phyloP scores from a whole-genome alignment of 495 filamentous ascomycete genomes.

The Articulospora tetracladia region DNA sequence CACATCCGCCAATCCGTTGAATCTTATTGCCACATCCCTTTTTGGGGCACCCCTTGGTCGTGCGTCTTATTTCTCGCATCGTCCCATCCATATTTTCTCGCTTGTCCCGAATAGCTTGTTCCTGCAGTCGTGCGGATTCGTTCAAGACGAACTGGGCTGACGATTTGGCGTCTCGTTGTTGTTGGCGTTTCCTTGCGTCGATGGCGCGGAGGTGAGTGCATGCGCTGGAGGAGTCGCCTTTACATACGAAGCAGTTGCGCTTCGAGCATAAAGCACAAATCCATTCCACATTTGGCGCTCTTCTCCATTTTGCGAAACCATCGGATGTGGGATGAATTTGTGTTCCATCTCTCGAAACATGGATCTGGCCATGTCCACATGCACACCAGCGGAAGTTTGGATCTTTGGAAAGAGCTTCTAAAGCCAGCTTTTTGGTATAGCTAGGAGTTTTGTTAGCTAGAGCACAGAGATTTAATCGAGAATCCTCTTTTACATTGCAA shows the following conservation, averaged over 20 bases:
- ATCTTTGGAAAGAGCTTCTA: constrained; percentile 1
- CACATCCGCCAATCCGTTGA: constrained; percentile 13
- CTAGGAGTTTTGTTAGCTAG: background rate
- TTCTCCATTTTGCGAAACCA: background rate
- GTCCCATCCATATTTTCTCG: constrained; percentile 1
- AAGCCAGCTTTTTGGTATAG: constrained; percentile 3
- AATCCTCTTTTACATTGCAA: constrained; percentile 3
- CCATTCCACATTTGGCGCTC: too few relatives aligned
- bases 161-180: background rate
- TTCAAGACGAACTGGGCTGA: background rate
- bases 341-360: constrained; percentile 1
- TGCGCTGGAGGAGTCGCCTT: background rate
- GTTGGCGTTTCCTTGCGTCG: background rate
- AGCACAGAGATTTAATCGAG: background rate
- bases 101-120: background rate
- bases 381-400: constrained; percentile 17
- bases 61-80: background rate
- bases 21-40: constrained; percentile 13
- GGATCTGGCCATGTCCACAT: constrained; percentile 17
- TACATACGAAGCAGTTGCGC: constrained; percentile 15
- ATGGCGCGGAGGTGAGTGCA: constrained; percentile 12
- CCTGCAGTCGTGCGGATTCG: background rate
- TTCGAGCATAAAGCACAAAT: constrained; percentile 7
- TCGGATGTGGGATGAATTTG: background rate
- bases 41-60: constrained; percentile 16